phyloP scores from a whole-genome alignment of 768 basidiomycete species.

The Brasilioporus rufonigricans region DNA sequence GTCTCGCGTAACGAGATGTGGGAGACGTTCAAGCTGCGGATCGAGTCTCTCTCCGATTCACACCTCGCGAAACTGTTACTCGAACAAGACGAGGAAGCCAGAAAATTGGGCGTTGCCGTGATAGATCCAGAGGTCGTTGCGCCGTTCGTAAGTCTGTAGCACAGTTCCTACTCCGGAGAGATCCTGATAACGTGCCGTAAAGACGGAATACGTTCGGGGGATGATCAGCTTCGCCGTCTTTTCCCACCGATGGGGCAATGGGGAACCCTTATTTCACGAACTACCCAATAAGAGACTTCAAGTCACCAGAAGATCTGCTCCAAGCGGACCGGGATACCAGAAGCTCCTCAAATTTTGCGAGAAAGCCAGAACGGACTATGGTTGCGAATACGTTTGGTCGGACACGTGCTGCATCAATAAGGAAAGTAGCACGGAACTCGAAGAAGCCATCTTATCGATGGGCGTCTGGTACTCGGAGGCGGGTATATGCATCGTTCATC shows the following conservation, averaged over 20 bases:
- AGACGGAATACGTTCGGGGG: constrained; percentile 17
- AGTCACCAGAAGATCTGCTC: constrained; percentile 8
- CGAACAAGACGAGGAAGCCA: constrained; percentile 24
- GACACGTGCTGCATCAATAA: constrained; percentile 30
- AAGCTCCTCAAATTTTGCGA: constrained; percentile 29
- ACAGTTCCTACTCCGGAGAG: background rate
- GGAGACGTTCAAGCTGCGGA: constrained; percentile 19
- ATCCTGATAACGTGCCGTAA: constrained; percentile 6
- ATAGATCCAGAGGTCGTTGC: constrained; percentile 18
- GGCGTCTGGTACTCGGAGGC: constrained; percentile 26
- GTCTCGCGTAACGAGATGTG: constrained; percentile 20
- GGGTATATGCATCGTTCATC: constrained; percentile 22
- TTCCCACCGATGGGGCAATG: constrained; percentile 28
- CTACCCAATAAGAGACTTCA: constrained; percentile 17
- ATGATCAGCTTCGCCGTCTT: constrained; percentile 26
- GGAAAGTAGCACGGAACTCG: constrained; percentile 27
- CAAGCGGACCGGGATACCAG: constrained; percentile 22
- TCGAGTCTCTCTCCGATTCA: constrained; percentile 20
- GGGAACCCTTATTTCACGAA: constrained; percentile 24
- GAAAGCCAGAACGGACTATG: constrained; percentile 23
- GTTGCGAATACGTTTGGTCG: constrained; percentile 28
- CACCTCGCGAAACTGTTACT: constrained; percentile 24
- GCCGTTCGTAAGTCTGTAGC: constrained; percentile 17
- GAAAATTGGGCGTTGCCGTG: constrained; percentile 20
- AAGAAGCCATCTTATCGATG: constrained; percentile 26